Evolutionary conservation across 805 yeast species (phyloP).

Genomic region (Candida hungchunana): DNA sequence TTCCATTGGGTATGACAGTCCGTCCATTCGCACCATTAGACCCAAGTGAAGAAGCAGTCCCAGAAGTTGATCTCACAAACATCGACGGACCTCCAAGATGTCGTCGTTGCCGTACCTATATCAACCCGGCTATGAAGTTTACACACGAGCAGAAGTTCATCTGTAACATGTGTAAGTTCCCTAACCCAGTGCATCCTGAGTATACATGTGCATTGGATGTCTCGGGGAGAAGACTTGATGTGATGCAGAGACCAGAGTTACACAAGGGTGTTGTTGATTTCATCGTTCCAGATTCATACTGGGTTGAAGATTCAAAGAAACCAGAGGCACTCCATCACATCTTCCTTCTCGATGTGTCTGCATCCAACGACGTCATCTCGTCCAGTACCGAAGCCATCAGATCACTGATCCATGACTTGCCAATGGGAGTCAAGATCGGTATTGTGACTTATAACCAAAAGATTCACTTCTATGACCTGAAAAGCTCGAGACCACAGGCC

Average conservation of each 20-base stretch:
- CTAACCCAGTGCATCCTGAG: conserved; percentile 63
- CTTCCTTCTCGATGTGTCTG: conserved; percentile 68
- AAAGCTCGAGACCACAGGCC: conserved; percentile 50
- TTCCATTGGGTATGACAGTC: conserved; percentile 78
- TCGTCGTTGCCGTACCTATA: conserved; percentile 83
- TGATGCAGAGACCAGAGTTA: conserved; percentile 66
- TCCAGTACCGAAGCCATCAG: conserved; percentile 70
- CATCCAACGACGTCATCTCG: conserved; percentile 56
- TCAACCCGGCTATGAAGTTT: conserved; percentile 76
- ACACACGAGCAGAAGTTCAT: conserved; percentile 57
- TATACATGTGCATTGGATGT: conserved; percentile 61
- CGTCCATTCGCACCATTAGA: conserved; percentile 76
- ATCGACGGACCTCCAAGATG: conserved; percentile 81
- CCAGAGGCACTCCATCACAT: conserved; percentile 60
- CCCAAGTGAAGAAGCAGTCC: conserved; percentile 50
- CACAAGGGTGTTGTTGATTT: conserved; percentile 82
- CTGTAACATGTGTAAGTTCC: conserved; percentile 85
- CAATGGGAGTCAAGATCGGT: conserved; percentile 42
- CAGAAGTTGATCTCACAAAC: conserved; percentile 54
- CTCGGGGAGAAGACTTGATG: conserved; percentile 60
- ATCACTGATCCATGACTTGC: conserved; percentile 36
- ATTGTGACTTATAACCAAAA: conserved; percentile 72
- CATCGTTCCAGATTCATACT: conserved; percentile 70
- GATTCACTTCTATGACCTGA: conserved; percentile 69
- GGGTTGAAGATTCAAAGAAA: conserved; percentile 38